Percentiles rank a stretch among this genome's conserved stretches.
phyloP scores from a whole-genome alignment of 148 eudicot species.

The Euryodendron excelsum region DNA sequence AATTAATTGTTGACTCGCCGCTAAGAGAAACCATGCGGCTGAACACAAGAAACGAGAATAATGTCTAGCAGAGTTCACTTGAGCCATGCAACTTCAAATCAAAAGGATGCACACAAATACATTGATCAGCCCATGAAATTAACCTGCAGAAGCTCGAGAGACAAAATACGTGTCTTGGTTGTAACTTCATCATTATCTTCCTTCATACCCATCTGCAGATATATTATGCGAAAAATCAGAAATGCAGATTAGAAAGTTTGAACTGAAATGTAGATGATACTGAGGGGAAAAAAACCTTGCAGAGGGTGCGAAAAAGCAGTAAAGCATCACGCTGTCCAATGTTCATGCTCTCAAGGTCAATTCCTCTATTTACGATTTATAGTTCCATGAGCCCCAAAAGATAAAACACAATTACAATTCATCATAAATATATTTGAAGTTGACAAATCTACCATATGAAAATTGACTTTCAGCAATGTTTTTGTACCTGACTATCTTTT shows the following conservation, averaged over 20 bases:
- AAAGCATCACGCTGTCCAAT: slow-evolving; percentile 87
- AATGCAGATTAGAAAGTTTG: slow-evolving; percentile 6
- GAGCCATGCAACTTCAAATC: slow-evolving; percentile 7
- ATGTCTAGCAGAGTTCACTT: background rate
- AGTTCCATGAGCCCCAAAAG: slow-evolving; percentile 15
- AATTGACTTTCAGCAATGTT: background rate
- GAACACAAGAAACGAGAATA: background rate
- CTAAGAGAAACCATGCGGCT: background rate
- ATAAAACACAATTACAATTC: background rate
- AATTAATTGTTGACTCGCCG: too few relatives aligned
- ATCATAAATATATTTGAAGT: slow-evolving; percentile 9
- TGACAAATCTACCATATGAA: background rate
- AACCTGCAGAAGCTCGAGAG: slow-evolving; percentile 98
- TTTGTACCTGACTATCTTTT: slow-evolving; percentile 64
- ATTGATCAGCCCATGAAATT: slow-evolving; percentile 8
- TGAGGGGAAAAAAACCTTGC: slow-evolving; percentile 75
- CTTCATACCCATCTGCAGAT: slow-evolving; percentile 99
- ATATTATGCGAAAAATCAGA: slow-evolving; percentile 20
- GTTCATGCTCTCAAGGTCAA: slow-evolving; percentile 84
- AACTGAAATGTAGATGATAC: slow-evolving; percentile 1
- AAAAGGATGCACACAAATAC: background rate
- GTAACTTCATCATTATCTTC: slow-evolving; percentile 93
- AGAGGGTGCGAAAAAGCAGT: slow-evolving; percentile 89
- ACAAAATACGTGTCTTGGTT: slow-evolving; percentile 77
- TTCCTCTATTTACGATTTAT: slow-evolving; percentile 46